Evolutionary conservation across 768 basidiomycete genomes (phyloP).

Genomic region (Naganishia vishniacii): DNA sequence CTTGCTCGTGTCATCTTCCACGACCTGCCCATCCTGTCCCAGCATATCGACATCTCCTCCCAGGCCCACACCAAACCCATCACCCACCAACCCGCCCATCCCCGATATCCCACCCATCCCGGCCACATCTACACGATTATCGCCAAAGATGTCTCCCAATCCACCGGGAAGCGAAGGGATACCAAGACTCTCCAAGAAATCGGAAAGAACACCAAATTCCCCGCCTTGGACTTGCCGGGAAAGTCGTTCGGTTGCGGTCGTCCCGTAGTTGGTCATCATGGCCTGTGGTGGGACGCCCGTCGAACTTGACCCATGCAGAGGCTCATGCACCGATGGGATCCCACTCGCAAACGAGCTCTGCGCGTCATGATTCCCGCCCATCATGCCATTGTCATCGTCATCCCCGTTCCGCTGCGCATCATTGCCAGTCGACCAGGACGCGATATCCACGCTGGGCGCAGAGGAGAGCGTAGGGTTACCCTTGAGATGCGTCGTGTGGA

Average conservation of each 20-base stretch:
- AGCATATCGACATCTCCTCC: background rate
- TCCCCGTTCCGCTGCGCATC: constrained; percentile 16
- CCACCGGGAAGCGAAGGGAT: constrained; percentile 28
- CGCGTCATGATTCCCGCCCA: background rate
- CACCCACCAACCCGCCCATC: background rate
- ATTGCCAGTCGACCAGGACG: background rate
- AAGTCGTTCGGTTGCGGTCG: constrained; percentile 10
- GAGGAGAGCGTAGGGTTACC: constrained; percentile 2
- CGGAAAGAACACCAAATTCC: constrained; percentile 28
- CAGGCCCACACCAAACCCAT: background rate
- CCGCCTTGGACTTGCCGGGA: constrained; percentile 24
- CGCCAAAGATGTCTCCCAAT: constrained; percentile 25
- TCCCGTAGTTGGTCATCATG: constrained; percentile 12
- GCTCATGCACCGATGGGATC: constrained; percentile 4
- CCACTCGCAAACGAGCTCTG: constrained; percentile 9
- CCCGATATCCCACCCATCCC: background rate
- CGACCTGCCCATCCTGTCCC: background rate
- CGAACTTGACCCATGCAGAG: background rate
- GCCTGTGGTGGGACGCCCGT: constrained; percentile 7
- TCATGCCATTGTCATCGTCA: constrained; percentile 18
- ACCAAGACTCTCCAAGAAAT: constrained; percentile 27
- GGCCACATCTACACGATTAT: constrained; percentile 2
- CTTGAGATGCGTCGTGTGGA: constrained; percentile 10
- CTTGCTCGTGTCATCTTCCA: background rate
- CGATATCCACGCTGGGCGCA: background rate